Evolutionary conservation across 345 rosid genomes (phyloP).

Genomic region (Aegle marmelos): DNA sequence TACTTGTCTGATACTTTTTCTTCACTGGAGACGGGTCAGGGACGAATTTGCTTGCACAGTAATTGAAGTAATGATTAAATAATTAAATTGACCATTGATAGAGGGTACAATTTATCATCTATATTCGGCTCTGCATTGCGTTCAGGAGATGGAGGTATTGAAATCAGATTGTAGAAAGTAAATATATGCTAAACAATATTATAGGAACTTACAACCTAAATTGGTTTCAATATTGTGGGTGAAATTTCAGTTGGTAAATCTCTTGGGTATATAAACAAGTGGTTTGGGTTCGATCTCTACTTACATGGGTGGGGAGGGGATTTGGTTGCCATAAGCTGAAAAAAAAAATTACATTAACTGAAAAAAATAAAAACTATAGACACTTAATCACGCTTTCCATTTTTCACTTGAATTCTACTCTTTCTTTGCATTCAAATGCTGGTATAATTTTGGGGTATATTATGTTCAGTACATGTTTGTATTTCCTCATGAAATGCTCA

Average conservation of each 20-base stretch:
- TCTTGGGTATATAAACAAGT: too few species aligned
- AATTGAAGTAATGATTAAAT: not conserved
- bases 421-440: not conserved
- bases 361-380: not conserved
- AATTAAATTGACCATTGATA: not conserved
- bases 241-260: too few species aligned
- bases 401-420: not conserved
- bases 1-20: not conserved
- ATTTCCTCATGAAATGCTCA: not conserved
- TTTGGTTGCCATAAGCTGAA: too few species aligned
- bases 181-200: not conserved
- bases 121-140: not conserved
- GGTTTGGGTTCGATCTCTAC: too few species aligned
- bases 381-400: not conserved
- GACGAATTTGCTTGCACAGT: not conserved
- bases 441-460: not conserved
- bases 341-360: too few species aligned
- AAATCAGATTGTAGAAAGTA: not conserved
- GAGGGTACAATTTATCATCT: slow-evolving; percentile 2
- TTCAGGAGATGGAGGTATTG: not conserved
- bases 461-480: not conserved
- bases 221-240: too few species aligned
- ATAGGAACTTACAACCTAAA: not conserved
- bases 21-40: not conserved
- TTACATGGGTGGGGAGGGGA: too few species aligned